Evolutionary conservation across 345 rosid genomes (phyloP).

Genomic region (Eucalyptus rudis): DNA sequence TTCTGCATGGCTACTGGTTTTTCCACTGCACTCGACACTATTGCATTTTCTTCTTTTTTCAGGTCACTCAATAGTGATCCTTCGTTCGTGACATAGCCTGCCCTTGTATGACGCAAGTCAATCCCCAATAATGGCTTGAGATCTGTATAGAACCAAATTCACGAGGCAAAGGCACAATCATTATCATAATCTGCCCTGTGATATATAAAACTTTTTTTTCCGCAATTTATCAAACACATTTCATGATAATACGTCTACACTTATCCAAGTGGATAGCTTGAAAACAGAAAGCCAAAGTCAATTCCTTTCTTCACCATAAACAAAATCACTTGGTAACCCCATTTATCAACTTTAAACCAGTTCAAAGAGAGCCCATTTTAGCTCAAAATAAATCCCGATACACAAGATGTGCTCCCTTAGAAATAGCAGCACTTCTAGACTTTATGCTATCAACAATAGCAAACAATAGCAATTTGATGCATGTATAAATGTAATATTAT

Average conservation of each 20-base stretch:
- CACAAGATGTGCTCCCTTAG: background rate
- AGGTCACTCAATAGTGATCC: background rate
- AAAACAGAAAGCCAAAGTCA: background rate
- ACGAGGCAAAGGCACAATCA: background rate
- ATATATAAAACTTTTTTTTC: background rate
- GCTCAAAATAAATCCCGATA: background rate
- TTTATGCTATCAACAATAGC: too few species aligned
- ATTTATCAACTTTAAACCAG: background rate
- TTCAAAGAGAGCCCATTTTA: background rate
- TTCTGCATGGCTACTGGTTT: background rate
- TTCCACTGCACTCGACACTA: background rate
- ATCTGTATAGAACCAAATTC: background rate
- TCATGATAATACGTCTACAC: background rate
- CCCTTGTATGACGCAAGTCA: background rate
- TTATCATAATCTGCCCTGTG: background rate
- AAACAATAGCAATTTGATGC: background rate
- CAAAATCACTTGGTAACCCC: background rate
- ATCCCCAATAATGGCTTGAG: background rate
- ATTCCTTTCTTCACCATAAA: background rate
- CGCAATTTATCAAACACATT: background rate
- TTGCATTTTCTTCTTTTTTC: background rate
- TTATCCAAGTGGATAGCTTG: background rate
- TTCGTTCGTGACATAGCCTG: background rate
- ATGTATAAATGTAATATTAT: background rate
- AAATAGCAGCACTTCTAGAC: background rate